Percentiles rank a stretch among this genome's conserved stretches.
Evolutionary conservation across 257 asterid species (phyloP).

Genomic region (Knoxia roxburghii): DNA sequence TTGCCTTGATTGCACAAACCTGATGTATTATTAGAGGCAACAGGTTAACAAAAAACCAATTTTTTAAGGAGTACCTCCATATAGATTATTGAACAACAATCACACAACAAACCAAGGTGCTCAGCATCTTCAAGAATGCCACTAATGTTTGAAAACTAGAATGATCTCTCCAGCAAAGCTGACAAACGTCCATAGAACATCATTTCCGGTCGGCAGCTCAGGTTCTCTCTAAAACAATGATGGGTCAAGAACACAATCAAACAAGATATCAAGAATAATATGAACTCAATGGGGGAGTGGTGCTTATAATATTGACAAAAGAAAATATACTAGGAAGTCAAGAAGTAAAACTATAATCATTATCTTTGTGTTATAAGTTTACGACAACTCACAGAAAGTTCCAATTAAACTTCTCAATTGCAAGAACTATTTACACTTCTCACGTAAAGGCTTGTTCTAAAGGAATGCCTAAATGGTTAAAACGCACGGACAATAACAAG

Average conservation of each 20-base stretch:
- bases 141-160: constrained; percentile 82
- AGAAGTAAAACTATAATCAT: neutral
- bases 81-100: neutral
- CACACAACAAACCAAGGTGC: constrained; percentile 63
- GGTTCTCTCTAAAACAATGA: constrained; percentile 71
- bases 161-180: constrained; percentile 95
- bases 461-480: neutral
- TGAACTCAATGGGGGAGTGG: neutral
- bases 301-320: neutral
- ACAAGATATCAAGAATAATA: neutral
- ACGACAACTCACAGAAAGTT: neutral
- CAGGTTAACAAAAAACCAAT: no score
- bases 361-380: neutral
- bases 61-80: no score
- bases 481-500: neutral
- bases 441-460: neutral
- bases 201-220: constrained; percentile 82
- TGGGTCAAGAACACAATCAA: constrained; percentile 13
- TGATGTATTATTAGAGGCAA: no score
- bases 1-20: no score
- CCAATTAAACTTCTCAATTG: neutral
- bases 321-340: neutral
- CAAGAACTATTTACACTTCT: neutral
- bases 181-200: constrained; percentile 93
- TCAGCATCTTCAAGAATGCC: constrained; percentile 89